Conservation (phyloP, 2,329 filamentous ascomycete genomes). For the Didymella pinodella region DNA sequence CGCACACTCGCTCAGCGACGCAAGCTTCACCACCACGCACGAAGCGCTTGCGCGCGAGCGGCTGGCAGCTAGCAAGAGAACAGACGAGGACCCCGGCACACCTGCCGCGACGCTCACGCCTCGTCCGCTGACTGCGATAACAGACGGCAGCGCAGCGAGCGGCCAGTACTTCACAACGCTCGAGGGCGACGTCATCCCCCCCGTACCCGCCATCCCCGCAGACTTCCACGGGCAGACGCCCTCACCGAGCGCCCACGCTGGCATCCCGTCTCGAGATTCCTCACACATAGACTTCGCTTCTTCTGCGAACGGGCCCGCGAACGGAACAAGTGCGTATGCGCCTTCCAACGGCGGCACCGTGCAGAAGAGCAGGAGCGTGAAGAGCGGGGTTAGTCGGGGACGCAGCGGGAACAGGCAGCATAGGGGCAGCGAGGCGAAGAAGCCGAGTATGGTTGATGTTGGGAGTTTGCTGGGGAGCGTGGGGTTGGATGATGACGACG, state of each 20-base stretch:
- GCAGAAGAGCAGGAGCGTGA: slow-evolving; percentile 35
- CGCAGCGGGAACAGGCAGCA: slow-evolving; percentile 32
- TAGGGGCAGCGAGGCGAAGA: slow-evolving; percentile 22
- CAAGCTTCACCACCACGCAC: slow-evolving; percentile 56
- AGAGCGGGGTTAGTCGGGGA: slow-evolving; percentile 31
- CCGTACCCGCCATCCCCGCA: slow-evolving; percentile 46
- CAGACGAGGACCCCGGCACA: slow-evolving; percentile 25
- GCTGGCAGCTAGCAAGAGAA: background rate
- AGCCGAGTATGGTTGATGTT: slow-evolving; percentile 39
- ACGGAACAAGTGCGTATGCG: slow-evolving; percentile 12
- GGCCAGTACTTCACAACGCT: slow-evolving; percentile 16
- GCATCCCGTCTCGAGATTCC: background rate
- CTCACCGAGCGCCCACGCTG: background rate
- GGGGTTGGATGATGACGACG: slow-evolving; percentile 41
- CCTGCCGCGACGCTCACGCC: slow-evolving; percentile 38
- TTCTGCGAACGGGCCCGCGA: slow-evolving; percentile 33
- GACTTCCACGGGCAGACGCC: slow-evolving; percentile 34
- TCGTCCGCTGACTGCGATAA: slow-evolving; percentile 23
- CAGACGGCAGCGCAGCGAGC: slow-evolving; percentile 16
- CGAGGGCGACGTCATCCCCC: slow-evolving; percentile 33
- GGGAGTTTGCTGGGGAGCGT: slow-evolving; percentile 47
- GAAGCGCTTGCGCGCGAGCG: slow-evolving; percentile 17
- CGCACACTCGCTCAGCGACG: slow-evolving; percentile 73
- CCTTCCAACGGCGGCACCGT: slow-evolving; percentile 14
- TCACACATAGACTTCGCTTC: slow-evolving; percentile 24